phyloP scores from a whole-genome alignment of 495 filamentous ascomycete species.

The Hyaloscypha bicolor region DNA sequence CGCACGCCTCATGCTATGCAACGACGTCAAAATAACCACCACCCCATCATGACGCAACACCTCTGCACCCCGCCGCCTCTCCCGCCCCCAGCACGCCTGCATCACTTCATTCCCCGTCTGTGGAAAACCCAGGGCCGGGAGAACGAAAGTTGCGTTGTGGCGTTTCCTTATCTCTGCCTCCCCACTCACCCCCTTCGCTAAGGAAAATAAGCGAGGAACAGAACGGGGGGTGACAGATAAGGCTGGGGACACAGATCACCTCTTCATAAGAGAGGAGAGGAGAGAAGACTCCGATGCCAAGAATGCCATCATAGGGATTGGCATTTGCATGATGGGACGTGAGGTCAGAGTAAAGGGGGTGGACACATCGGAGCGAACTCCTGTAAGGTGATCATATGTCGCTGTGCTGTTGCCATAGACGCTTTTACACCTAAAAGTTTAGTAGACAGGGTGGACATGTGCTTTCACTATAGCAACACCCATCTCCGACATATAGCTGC shows the following conservation, averaged over 20 bases:
- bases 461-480: too few species aligned
- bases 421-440: too few species aligned
- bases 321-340: too few species aligned
- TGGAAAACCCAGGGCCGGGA: background rate
- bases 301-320: too few species aligned
- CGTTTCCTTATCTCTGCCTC: background rate
- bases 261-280: too few species aligned
- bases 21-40: constrained; percentile 1
- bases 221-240: background rate
- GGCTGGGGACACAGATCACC: background rate
- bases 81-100: background rate
- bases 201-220: background rate
- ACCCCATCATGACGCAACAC: background rate
- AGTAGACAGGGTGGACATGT: too few species aligned
- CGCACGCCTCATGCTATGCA: background rate
- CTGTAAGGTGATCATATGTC: too few species aligned
- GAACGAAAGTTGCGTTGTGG: background rate
- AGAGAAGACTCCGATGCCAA: too few species aligned
- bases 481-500: too few species aligned
- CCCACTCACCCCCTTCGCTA: background rate
- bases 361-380: too few species aligned
- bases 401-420: too few species aligned
- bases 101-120: background rate
- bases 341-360: too few species aligned
- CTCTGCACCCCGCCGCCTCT: background rate